phyloP scores from a whole-genome alignment of 176 grass and related monocot genomes.

The Dactylis glomerata region DNA sequence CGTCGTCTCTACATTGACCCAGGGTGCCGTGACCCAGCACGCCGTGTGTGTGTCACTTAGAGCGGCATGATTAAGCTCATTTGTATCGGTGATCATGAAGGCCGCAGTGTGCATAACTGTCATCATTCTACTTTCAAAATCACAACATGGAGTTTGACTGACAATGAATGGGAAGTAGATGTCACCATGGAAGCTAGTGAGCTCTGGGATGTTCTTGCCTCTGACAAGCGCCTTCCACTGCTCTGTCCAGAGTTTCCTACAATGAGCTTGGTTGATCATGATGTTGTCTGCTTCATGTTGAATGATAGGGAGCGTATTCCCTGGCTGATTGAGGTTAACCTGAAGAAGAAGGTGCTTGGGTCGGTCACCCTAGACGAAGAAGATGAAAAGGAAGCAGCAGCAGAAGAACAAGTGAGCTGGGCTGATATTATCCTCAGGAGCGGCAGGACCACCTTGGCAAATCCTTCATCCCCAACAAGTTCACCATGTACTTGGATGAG shows the following conservation, averaged over 20 bases:
- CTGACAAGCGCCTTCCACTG: neutral
- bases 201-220: neutral
- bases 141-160: neutral
- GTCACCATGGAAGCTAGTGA: neutral
- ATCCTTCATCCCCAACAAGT: neutral
- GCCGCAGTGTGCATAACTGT: neutral
- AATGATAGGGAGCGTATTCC: neutral
- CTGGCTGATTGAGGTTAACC: conserved; percentile 15
- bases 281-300: conserved; percentile 4
- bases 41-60: neutral
- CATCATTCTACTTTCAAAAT: neutral
- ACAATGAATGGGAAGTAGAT: neutral
- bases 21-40: neutral
- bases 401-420: neutral
- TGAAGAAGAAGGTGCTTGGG: neutral
- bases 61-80: conserved; percentile 12
- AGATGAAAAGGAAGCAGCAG: neutral
- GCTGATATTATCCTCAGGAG: neutral
- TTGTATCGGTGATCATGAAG: neutral
- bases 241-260: neutral
- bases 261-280: neutral
- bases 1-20: neutral
- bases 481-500: conserved; percentile 13
- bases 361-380: neutral
- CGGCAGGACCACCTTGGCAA: neutral